Percentiles rank a stretch among this genome's conserved stretches.
Conservation (phyloP, 108 stramenopile genomes). For the Epipyxis sp. region DNA sequence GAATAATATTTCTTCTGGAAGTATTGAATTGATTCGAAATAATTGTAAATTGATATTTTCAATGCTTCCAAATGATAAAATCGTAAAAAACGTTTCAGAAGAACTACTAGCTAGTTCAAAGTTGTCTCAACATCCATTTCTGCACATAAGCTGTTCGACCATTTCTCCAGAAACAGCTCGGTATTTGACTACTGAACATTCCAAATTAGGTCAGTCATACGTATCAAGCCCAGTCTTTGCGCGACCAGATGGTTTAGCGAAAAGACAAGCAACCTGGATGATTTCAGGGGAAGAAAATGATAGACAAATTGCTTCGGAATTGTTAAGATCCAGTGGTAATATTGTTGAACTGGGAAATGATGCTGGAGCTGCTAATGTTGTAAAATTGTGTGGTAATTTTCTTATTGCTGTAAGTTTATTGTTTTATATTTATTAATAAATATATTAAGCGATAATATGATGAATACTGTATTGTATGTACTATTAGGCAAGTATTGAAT, state of each 20-base stretch:
- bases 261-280: conserved; percentile 31
- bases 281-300: conserved; percentile 16
- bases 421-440: too few relatives aligned
- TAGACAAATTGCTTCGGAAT: background rate
- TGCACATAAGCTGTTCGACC: conserved; percentile 40
- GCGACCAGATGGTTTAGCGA: conserved; percentile 37
- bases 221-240: conserved; percentile 41
- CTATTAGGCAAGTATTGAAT: conserved; percentile 47
- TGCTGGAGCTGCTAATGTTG: conserved; percentile 40
- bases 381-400: conserved; percentile 50
- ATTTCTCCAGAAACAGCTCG: conserved; percentile 27
- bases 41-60: too few relatives aligned
- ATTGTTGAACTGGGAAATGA: conserved; percentile 11
- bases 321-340: conserved; percentile 17
- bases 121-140: background rate
- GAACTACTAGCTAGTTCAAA: conserved; percentile 13
- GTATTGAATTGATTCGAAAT: conserved; percentile 10
- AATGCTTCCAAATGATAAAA: conserved; percentile 28
- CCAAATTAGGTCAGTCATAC: background rate
- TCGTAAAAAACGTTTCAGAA: background rate
- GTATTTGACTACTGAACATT: conserved; percentile 12
- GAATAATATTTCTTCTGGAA: background rate
- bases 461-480: too few relatives aligned
- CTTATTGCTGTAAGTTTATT: conserved; percentile 49
- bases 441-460: conserved; percentile 6